Base-by-base conservation (phyloP, 805 yeast genomes). In the Candida lessepsii region DNA sequence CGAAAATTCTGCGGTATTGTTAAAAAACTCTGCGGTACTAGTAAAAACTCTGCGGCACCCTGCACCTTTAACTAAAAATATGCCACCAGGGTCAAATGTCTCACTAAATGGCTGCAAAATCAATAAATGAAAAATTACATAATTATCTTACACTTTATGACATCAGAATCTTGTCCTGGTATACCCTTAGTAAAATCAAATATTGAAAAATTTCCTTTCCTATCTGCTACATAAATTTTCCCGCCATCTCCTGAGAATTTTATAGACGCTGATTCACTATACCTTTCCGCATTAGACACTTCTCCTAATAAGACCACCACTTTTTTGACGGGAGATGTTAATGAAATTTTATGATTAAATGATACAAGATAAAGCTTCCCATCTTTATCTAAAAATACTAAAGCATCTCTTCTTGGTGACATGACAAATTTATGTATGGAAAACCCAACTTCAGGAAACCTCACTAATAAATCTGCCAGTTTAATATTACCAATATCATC, bases 101-200 rank as follows among this genome's bases (percentile, higher is more conserved):
- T n/a, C n/a, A n/a, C 26, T n/a, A 28, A 28, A 28, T n/a, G 15
- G 18, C 33, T 9, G 30, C 21, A n/a, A n/a, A n/a, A n/a, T n/a
- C n/a, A n/a, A n/a, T n/a, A n/a, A n/a, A n/a, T n/a, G n/a, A n/a
- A n/a, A n/a, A n/a, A n/a, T 21, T 49, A 54, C 6, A 50, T 41
- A 11, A 80, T 63, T 29, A 80, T 75, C 56, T 81, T 82, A 61
- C 86, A 80, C 55, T 83, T 76, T 2, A 84, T 75, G 6, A 83
- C 81, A 13, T 80, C 83, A 17, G 72, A 73, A 49, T 78, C 80
- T 47, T 80, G 81, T 4, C 74, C 73, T 9, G 93, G 93, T 16
- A 81, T 61, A 2, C 95, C 96, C 39, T 88, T 90, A 10, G 93
- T 85, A 63, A 89, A 90, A 61, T 90, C 97, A 50, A 85, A 86